Evolutionary conservation across 2,329 filamentous ascomycete species (phyloP), one percentile per base, ranked within the genome.

Genomic region (Fusarium anguioides): DNA sequence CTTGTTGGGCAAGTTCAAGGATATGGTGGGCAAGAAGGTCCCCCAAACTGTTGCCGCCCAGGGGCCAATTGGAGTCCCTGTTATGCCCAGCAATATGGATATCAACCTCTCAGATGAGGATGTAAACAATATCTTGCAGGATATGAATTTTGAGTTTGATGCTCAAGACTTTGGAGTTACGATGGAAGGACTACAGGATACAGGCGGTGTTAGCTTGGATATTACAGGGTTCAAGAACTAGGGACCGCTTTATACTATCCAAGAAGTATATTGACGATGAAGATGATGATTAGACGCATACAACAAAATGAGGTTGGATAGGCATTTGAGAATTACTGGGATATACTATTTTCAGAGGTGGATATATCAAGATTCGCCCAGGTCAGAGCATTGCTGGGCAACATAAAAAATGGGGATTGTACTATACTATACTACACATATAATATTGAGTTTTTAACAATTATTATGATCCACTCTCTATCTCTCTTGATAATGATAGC

Each of bases 1-100:
- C 4, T 74, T 89, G 18, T 74, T 89, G 49, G 78, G 75, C 21
- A 86, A 84, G 72, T 89, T 89, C 76, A 85, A 83, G 75, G 74
- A 75, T 3, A 78, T 82, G 70, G 77, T 86, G 66, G 65, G 69
- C 35, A 70, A 72, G 36, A 77, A 75, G 53, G 42, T 75, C 15
- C 65, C 74, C 12, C 54, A 64, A 8, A 64, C 61, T 17, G 41
- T 55, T 11, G 51, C 67, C 9, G 42, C 66, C 4, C 57, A 66
- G 8, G 50, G 60, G 18, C 21, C 40, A 7, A 20, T 37, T 18
- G 45, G 23, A 8, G 45, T 62, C 15, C 61, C 68, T 10, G 63
- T 65, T 4, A 48, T 77, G 48, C 64, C 74, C 12, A 66, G 72
- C 27, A 74, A 75, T 33, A 74, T 79, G 73, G 75, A 77, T 9